Evolutionary conservation across 352 stramenopile genomes (phyloP).

Genomic region (Phytopythium sindhum): DNA sequence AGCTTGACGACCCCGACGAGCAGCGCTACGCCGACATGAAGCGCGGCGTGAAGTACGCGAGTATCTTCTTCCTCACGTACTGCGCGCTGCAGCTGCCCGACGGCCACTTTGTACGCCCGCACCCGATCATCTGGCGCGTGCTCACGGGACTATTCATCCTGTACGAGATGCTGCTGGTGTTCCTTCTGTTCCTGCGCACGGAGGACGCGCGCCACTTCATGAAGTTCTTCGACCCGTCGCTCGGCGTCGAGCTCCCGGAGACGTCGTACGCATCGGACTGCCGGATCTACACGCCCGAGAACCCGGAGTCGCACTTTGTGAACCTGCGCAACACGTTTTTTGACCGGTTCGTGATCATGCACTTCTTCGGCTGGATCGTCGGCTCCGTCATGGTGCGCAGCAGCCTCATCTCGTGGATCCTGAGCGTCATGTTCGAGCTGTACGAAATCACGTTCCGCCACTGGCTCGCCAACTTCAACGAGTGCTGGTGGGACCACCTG

Average conservation of each 20-base stretch:
- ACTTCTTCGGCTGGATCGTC: constrained; percentile 90
- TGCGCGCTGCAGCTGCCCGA: constrained; percentile 83
- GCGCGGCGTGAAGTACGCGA: constrained; percentile 74
- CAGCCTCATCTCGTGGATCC: constrained; percentile 77
- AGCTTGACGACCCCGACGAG: constrained; percentile 31
- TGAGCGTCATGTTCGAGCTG: constrained; percentile 85
- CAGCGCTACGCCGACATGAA: constrained; percentile 54
- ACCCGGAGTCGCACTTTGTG: constrained; percentile 68
- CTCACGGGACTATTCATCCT: constrained; percentile 90
- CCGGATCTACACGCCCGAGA: constrained; percentile 84
- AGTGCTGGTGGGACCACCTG: constrained; percentile 95
- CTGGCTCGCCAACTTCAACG: constrained; percentile 93
- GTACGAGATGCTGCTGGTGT: constrained; percentile 89
- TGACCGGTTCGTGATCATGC: constrained; percentile 88
- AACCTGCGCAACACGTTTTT: constrained; percentile 82
- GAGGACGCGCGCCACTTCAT: constrained; percentile 81
- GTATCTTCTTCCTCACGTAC: constrained; percentile 86
- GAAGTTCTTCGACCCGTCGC: constrained; percentile 73
- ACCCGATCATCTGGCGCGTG: constrained; percentile 89
- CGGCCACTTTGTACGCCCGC: constrained; percentile 83
- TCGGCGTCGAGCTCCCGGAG: constrained; percentile 77
- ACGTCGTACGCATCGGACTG: constrained; percentile 83
- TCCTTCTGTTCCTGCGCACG: constrained; percentile 83
- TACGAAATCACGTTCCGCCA: constrained; percentile 89
- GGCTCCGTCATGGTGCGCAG: constrained; percentile 83